Conservation (phyloP, 2,329 filamentous ascomycete genomes). For the Clonostachys sp. region DNA sequence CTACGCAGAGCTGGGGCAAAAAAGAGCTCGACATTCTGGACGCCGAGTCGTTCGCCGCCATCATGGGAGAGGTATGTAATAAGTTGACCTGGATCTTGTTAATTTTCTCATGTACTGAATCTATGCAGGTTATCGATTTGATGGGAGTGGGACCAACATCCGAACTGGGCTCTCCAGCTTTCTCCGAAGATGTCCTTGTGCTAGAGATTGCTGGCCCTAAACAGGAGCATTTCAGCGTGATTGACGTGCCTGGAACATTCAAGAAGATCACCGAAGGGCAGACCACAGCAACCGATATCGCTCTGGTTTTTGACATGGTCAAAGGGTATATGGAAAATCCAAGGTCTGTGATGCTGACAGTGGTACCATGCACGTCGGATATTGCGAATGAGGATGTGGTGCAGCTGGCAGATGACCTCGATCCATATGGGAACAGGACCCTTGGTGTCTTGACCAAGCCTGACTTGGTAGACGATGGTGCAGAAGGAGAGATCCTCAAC, state of each 20-base stretch:
- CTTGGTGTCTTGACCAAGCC: conserved; percentile 54
- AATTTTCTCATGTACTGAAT: conserved; percentile 2
- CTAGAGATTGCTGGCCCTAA: conserved; percentile 36
- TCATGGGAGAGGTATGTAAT: too few relatives aligned
- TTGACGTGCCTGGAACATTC: conserved; percentile 50
- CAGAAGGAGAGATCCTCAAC: too few relatives aligned
- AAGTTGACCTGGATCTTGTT: not conserved
- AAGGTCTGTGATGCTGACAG: conserved; percentile 44
- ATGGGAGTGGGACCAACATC: conserved; percentile 4
- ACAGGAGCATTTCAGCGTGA: conserved; percentile 42
- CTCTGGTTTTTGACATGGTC: conserved; percentile 40
- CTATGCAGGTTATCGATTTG: conserved; percentile 3
- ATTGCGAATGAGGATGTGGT: conserved; percentile 36
- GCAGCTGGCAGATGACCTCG: conserved; percentile 24
- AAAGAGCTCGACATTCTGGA: too few relatives aligned
- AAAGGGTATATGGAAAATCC: conserved; percentile 36
- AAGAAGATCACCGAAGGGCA: conserved; percentile 25
- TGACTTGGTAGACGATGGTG: conserved; percentile 31
- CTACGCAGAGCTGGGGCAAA: too few relatives aligned
- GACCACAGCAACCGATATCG: conserved; percentile 38
- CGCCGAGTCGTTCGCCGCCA: too few relatives aligned
- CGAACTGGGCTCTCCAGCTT: conserved; percentile 15
- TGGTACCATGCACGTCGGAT: conserved; percentile 32
- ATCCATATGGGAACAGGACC: conserved; percentile 32
- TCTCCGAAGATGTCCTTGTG: conserved; percentile 37